Evolutionary conservation across 2,329 filamentous ascomycete species (phyloP).

Genomic region (Fonsecaea multimorphosa): DNA sequence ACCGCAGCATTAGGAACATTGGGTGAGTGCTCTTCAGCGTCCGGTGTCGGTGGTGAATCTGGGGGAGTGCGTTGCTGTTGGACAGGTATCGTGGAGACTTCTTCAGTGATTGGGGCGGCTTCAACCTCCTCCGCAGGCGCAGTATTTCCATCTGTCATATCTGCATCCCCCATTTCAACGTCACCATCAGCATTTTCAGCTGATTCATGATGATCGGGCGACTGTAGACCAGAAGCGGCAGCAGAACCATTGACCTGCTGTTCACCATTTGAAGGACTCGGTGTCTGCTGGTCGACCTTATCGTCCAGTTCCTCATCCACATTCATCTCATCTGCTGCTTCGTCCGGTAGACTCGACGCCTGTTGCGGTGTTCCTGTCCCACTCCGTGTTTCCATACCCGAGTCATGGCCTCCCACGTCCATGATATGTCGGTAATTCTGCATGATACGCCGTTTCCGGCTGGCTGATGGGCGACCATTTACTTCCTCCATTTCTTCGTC

Average conservation of each 20-base stretch:
- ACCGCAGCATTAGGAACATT: conserved; percentile 13
- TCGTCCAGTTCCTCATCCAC: conserved; percentile 42
- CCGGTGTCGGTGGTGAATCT: conserved; percentile 38
- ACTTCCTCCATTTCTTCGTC: conserved; percentile 77
- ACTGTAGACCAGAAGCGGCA: conserved; percentile 30
- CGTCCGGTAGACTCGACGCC: conserved; percentile 52
- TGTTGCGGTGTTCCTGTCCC: conserved; percentile 55
- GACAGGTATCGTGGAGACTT: conserved; percentile 31
- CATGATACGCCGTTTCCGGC: conserved; percentile 87
- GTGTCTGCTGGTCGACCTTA: conserved; percentile 31
- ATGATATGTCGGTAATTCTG: conserved; percentile 73
- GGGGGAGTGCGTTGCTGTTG: conserved; percentile 42
- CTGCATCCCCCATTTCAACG: conserved; percentile 51
- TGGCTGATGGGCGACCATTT: conserved; percentile 75
- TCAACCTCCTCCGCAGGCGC: conserved; percentile 44
- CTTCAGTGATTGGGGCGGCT: conserved; percentile 40
- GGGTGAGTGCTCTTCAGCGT: conserved; percentile 18
- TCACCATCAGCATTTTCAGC: conserved; percentile 31
- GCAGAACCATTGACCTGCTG: conserved; percentile 27
- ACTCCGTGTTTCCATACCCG: conserved; percentile 57
- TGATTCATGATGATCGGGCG: conserved; percentile 14
- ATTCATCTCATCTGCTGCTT: conserved; percentile 52
- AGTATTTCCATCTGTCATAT: conserved; percentile 45
- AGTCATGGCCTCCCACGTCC: conserved; percentile 58
- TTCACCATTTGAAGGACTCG: conserved; percentile 21